phyloP scores from a whole-genome alignment of 2,329 filamentous ascomycete genomes.

The Malbranchea zuffiana region DNA sequence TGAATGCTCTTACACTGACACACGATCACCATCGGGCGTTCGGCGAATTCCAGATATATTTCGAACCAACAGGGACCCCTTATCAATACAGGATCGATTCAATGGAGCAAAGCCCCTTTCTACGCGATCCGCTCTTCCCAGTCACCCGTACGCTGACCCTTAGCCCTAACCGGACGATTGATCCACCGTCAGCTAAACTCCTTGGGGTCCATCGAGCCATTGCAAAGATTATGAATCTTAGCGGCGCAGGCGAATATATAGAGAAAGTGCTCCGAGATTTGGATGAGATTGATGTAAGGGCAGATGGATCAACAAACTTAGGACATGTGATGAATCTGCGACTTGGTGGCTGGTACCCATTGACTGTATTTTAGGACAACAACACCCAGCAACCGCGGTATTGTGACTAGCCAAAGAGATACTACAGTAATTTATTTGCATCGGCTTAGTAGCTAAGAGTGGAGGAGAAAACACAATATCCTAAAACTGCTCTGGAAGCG shows the following conservation, averaged over 20 bases:
- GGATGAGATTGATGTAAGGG: constrained; percentile 16
- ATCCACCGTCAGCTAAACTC: constrained; percentile 22
- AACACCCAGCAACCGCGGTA: no score
- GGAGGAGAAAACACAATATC: no score
- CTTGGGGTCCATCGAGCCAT: constrained; percentile 21
- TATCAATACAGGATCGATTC: constrained; percentile 18
- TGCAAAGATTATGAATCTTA: constrained; percentile 21
- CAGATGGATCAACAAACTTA: constrained; percentile 14
- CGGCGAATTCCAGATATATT: constrained; percentile 17
- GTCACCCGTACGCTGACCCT: constrained; percentile 18
- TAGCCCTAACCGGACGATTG: constrained; percentile 23
- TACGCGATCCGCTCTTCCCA: constrained; percentile 17
- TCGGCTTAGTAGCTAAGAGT: no score
- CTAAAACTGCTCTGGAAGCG: no score
- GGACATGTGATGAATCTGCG: constrained; percentile 7
- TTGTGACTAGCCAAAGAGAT: no score
- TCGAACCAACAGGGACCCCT: constrained; percentile 12
- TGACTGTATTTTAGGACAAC: constrained; percentile 9
- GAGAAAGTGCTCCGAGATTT: constrained; percentile 2
- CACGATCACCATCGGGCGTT: constrained; percentile 14
- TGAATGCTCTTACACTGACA: constrained; percentile 17
- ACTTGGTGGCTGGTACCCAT: constrained; percentile 5
- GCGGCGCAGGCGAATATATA: no score
- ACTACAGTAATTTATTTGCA: no score
- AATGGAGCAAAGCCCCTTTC: constrained; percentile 13